Evolutionary conservation across 352 stramenopile genomes (phyloP), one percentile per base, ranked within the genome.

Genomic region (Pythium vanterpoolii): DNA sequence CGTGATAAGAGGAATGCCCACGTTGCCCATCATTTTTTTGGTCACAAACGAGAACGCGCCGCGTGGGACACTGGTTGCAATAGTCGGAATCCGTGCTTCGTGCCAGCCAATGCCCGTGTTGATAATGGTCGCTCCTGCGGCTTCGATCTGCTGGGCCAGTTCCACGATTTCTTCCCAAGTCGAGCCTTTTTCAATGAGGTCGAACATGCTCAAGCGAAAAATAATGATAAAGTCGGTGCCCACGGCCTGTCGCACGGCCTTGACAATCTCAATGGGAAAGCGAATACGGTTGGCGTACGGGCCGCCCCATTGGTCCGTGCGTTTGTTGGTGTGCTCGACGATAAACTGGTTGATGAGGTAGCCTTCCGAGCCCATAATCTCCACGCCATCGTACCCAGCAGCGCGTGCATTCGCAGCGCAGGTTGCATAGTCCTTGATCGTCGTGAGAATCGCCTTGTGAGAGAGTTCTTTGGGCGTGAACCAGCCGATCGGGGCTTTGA

Each of bases 261-360:
- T 82, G n/a, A 99, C 89, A 60, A 99, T 97, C 66, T 98, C 95
- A 6, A 98, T 58, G 0, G 96, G 80, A 48, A 99, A 95, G 19
- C 90, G 85, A 53, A 97, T 96, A 24, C 97, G 89, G 74, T 99
- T 98, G 48, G 77, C 82, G 74, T 98, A 98, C 27, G 70, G 60
- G 6, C 96, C 96, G 11, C 96, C 96, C 76, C 94, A 99, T 63
- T 98, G 71, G 72, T 99, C 97, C 39, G 75, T 96, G 40, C 96
- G 85, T 24, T 93, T 86, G 77, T 99, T 99, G 4, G 96, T 98
- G 61, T 93, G 77, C 39, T 89, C 76, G 2, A 95, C 89, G 52
- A 99, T 87, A 66, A 99, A 99, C 85, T 99, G 91, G 73, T 98
- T 98, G 68, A 99, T 97, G 7, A 99, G 63, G 62, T 99, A 99